Base-by-base conservation (phyloP, 2,329 filamentous ascomycete species). In the Knoxdaviesia capensis region DNA sequence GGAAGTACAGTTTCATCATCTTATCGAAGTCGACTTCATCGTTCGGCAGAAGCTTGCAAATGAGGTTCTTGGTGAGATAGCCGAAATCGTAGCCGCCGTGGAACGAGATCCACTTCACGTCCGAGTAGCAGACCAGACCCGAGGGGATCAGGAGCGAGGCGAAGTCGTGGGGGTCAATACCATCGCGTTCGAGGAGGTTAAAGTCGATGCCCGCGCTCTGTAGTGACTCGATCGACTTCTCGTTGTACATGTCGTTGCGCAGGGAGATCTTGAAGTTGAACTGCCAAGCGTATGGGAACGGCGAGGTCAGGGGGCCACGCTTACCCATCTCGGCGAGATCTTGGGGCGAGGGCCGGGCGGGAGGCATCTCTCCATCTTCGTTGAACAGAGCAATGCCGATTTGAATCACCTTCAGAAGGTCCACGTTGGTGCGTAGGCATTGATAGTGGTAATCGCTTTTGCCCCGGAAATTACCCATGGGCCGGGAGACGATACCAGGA, bases 401-500 rank as follows among this genome's bases (percentile, higher is more conserved):
- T 58, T 98, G 90, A 48, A 98, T 96, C 50, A 96, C 87, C 59
- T 93, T 94, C 53, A 98, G 74, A 54, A 98, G 76, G 56, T 98
- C 90, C 53, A 98, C 90, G 56, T 98, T 98, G 52, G 86, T 92
- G 47, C 90, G 82, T 39, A 98, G 69, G 46, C 88, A 96, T 65
- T 98, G 90, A 62, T 98, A 98, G 58, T 98, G 90, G 56, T 98
- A 98, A 53, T 94, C 88, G 49, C 86, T 90, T 63, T 94, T 96
- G 45, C 83, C 90, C 45, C 81, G 76, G 59, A 98, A 98, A 43
- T 80, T 77, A 40, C 90, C 90, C 69, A 98, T 96, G 2, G 90
- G 90, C 50, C 90, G 75, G 30, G 88, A 85, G 42, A 98, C 88
- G 42, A 98, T 86, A 44, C 90, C 90, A n/a, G 90, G 90, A 52